Conservation (phyloP, 345 rosid species). For the Garcia nutans region DNA sequence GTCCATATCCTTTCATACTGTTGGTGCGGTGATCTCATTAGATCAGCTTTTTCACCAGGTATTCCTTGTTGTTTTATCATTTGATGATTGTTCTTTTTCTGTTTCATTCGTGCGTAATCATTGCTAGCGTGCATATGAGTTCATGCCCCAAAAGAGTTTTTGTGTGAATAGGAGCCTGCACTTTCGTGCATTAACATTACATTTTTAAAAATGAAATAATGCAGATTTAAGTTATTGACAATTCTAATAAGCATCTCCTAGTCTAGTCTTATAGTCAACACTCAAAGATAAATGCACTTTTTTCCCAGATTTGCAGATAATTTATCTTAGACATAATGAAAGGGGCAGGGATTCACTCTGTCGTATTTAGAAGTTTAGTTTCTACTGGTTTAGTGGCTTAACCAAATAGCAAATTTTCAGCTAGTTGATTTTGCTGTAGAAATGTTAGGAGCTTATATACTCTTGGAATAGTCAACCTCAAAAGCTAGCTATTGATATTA, state of each 20-base stretch:
- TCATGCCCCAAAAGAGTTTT: background rate
- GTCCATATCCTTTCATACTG: constrained; percentile 19
- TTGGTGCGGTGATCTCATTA: constrained; percentile 26
- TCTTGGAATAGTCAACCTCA: too few species aligned
- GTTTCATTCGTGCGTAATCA: background rate
- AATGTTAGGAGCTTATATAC: too few species aligned
- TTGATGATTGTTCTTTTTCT: background rate
- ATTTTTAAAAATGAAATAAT: background rate
- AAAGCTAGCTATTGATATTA: too few species aligned
- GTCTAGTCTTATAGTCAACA: too few species aligned
- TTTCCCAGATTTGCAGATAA: background rate
- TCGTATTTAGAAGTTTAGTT: background rate
- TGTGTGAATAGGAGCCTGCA: background rate
- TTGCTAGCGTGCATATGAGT: background rate
- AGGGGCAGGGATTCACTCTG: background rate
- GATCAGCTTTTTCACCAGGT: constrained; percentile 27
- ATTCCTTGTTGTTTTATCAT: background rate
- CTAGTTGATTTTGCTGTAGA: background rate
- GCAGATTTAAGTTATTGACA: background rate
- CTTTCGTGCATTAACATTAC: background rate
- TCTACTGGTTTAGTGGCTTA: background rate
- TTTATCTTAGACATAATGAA: background rate
- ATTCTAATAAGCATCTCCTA: background rate
- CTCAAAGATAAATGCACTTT: background rate
- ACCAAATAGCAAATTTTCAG: background rate